These are phyloP conservation scores for Nemania serpens DNA, from an alignment of 2,329 filamentous ascomycete species.

Conservation along the genomic window DNA sequence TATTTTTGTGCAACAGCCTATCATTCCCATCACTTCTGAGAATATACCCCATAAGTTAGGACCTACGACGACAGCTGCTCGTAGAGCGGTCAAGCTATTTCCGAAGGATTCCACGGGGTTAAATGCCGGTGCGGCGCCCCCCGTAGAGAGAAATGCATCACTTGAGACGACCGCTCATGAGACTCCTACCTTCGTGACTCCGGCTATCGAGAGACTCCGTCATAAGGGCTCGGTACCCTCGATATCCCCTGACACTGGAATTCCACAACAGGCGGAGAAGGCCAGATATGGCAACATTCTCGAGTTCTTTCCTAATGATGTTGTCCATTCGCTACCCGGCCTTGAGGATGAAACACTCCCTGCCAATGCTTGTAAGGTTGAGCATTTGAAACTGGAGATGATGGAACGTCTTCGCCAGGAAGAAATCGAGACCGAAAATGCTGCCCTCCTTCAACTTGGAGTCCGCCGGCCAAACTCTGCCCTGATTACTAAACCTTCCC, in stretches of 20 bases:
- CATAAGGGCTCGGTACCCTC: not conserved
- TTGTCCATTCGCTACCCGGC: constrained; percentile 33
- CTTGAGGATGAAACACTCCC: constrained; percentile 25
- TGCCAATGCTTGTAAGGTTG: constrained; percentile 21
- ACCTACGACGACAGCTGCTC: constrained; percentile 12
- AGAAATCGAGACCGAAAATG: constrained; percentile 17
- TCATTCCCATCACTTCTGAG: not conserved
- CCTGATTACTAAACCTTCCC: constrained; percentile 30
- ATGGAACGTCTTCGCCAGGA: constrained; percentile 24
- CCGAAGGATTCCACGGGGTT: constrained; percentile 6
- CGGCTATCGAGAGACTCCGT: not conserved
- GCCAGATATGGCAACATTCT: constrained; percentile 27
- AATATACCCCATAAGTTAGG: not conserved
- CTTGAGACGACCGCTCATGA: not conserved
- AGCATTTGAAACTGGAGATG: constrained; percentile 19
- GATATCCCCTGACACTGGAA: not conserved
- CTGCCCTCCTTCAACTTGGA: constrained; percentile 28
- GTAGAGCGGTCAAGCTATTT: constrained; percentile 21
- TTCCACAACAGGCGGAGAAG: not conserved
- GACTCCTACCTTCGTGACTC: not conserved
- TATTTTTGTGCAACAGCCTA: constrained; percentile 1
- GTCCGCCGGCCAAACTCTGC: constrained; percentile 31
- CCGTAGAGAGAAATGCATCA: not conserved
- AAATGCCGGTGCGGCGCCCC: not conserved
- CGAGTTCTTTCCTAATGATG: constrained; percentile 35